Conservation (phyloP, 2,329 filamentous ascomycete species). For the Daldinia sp. region DNA sequence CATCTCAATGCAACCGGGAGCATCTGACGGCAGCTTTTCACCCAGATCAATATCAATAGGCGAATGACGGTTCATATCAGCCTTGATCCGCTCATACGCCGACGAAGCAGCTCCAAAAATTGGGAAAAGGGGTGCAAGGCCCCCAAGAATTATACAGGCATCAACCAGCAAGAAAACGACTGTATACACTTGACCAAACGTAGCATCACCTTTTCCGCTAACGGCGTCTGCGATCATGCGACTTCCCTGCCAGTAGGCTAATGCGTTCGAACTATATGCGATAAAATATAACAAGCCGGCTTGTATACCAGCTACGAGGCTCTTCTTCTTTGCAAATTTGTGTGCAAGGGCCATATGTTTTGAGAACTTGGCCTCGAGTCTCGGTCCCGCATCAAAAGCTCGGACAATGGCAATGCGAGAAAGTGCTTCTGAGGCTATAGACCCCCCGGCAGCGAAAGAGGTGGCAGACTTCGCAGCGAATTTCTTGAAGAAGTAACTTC, state of each 20-base stretch:
- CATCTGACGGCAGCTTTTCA: conserved; percentile 18
- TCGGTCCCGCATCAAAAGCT: conserved; percentile 69
- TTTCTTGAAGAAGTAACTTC: conserved; percentile 66
- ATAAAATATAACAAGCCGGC: conserved; percentile 75
- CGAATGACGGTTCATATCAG: conserved; percentile 67
- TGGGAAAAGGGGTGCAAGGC: conserved; percentile 72
- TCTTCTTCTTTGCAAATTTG: conserved; percentile 68
- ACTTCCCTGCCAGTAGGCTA: conserved; percentile 77
- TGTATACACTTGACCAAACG: conserved; percentile 58
- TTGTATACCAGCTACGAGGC: conserved; percentile 67
- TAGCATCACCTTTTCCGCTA: conserved; percentile 48
- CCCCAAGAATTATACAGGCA: conserved; percentile 71
- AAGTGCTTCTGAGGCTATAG: conserved; percentile 72
- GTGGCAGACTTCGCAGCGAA: conserved; percentile 64
- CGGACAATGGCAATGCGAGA: conserved; percentile 72
- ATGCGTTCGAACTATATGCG: conserved; percentile 73
- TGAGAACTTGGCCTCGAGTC: conserved; percentile 71
- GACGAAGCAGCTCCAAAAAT: conserved; percentile 70
- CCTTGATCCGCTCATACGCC: conserved; percentile 68
- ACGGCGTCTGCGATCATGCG: conserved; percentile 57
- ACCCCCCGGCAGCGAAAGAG: conserved; percentile 68
- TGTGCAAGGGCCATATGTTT: conserved; percentile 63
- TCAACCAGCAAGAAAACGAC: conserved; percentile 67
- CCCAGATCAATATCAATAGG: conserved; percentile 51
- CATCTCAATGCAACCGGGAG: conserved; percentile 35